Conservation (phyloP, 257 asterid genomes). For the Solanum pennellii region DNA sequence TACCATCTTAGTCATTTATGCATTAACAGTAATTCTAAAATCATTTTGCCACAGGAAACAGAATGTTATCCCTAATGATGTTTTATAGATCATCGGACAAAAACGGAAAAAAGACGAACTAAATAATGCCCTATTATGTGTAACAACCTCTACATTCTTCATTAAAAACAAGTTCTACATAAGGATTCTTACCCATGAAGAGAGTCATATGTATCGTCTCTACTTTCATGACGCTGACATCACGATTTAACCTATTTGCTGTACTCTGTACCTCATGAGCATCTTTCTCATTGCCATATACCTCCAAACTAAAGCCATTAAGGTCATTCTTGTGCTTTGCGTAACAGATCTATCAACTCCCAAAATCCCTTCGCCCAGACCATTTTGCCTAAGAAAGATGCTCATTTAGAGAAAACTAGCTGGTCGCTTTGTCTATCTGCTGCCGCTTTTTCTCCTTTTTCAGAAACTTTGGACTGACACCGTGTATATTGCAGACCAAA, state of each 20-base stretch:
- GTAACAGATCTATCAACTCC: slow-evolving; percentile 73
- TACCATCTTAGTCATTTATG: background rate
- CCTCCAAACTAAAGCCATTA: slow-evolving; percentile 86
- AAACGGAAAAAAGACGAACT: background rate
- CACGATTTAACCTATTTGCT: background rate
- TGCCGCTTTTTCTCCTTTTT: slow-evolving; percentile 72
- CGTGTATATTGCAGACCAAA: slow-evolving; percentile 72
- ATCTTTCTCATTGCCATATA: slow-evolving; percentile 85
- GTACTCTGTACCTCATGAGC: slow-evolving; percentile 81
- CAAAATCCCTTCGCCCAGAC: slow-evolving; percentile 91
- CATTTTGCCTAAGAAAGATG: slow-evolving; percentile 92
- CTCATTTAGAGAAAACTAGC: slow-evolving; percentile 72
- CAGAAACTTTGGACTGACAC: slow-evolving; percentile 78
- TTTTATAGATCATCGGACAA: background rate
- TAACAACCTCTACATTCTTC: background rate
- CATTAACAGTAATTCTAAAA: background rate
- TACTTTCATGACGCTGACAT: slow-evolving; percentile 22
- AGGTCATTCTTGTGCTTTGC: slow-evolving; percentile 66
- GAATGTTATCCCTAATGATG: background rate
- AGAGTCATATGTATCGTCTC: slow-evolving; percentile 90
- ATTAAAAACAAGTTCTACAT: background rate
- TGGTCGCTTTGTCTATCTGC: slow-evolving; percentile 70
- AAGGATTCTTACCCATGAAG: slow-evolving; percentile 57
- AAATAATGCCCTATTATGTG: background rate
- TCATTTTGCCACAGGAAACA: background rate